phyloP scores from a whole-genome alignment of 225 moss, liverwort and hornwort species.

The Polytrichum commune region DNA sequence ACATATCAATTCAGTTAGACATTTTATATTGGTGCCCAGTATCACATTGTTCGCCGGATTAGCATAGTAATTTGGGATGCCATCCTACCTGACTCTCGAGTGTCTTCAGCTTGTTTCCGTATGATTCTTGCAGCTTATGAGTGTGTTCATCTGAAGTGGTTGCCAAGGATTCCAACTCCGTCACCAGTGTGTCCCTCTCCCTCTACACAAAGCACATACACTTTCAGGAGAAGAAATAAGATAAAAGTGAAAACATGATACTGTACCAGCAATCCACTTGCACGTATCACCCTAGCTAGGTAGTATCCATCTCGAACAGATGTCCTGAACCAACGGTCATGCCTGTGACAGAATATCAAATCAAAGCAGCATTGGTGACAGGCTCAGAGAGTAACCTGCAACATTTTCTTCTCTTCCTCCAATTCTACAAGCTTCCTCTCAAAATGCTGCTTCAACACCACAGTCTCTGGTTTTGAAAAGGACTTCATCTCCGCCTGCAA shows the following conservation, averaged over 20 bases:
- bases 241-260: no score
- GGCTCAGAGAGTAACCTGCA: slow-evolving; percentile 55
- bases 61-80: slow-evolving; percentile 7
- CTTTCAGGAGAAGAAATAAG: slow-evolving; percentile 9
- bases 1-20: not conserved
- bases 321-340: no score
- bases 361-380: not conserved
- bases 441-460: slow-evolving; percentile 89
- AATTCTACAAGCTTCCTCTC: slow-evolving; percentile 87
- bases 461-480: slow-evolving; percentile 65
- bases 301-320: no score
- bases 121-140: slow-evolving; percentile 59
- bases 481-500: slow-evolving; percentile 95
- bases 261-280: no score
- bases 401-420: slow-evolving; percentile 87
- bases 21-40: not conserved
- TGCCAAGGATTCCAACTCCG: slow-evolving; percentile 58
- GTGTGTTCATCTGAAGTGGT: slow-evolving; percentile 62
- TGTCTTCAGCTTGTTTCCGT: slow-evolving; percentile 53
- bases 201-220: slow-evolving; percentile 21
- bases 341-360: not conserved
- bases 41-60: slow-evolving; percentile 4
- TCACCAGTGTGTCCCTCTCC: slow-evolving; percentile 58
- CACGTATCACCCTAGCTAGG: no score
- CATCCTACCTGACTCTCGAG: slow-evolving; percentile 55